Conservation (phyloP, 192 early-diverging fungal species). For the Piromyces sp. region DNA sequence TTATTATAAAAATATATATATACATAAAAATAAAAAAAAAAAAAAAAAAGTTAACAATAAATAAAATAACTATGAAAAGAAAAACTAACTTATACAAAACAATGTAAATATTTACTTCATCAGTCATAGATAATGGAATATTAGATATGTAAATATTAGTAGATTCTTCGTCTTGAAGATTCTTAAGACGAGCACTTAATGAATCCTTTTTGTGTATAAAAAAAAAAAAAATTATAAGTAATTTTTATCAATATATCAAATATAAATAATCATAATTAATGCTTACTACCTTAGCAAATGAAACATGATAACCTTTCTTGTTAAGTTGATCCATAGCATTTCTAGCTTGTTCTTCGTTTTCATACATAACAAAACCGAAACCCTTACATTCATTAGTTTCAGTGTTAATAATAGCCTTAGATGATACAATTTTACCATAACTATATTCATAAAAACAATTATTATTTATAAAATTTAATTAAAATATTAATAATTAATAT, state of each 20-base stretch:
- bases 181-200: slow-evolving; percentile 47
- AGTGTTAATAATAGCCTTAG: slow-evolving; percentile 69
- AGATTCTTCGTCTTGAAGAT: slow-evolving; percentile 53
- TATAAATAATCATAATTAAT: too few relatives aligned
- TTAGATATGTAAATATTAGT: slow-evolving; percentile 78
- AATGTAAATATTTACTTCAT: slow-evolving; percentile 29
- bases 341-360: slow-evolving; percentile 42
- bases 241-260: too few relatives aligned
- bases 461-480: too few relatives aligned
- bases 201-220: slow-evolving; percentile 20
- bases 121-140: slow-evolving; percentile 52
- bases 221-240: too few relatives aligned
- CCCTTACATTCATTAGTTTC: slow-evolving; percentile 68
- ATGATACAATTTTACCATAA: slow-evolving; percentile 58
- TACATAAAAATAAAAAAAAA: background rate
- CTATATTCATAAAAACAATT: too few relatives aligned
- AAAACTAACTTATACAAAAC: too few relatives aligned
- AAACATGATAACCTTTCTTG: slow-evolving; percentile 44
- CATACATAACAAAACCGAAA: slow-evolving; percentile 78
- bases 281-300: slow-evolving; percentile 32
- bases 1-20: background rate
- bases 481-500: too few relatives aligned
- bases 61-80: too few relatives aligned
- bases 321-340: slow-evolving; percentile 51
- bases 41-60: too few relatives aligned